These are phyloP conservation scores for Delitschia confertaspora DNA, from an alignment of 495 filamentous ascomycete species.

Conservation along the genomic window DNA sequence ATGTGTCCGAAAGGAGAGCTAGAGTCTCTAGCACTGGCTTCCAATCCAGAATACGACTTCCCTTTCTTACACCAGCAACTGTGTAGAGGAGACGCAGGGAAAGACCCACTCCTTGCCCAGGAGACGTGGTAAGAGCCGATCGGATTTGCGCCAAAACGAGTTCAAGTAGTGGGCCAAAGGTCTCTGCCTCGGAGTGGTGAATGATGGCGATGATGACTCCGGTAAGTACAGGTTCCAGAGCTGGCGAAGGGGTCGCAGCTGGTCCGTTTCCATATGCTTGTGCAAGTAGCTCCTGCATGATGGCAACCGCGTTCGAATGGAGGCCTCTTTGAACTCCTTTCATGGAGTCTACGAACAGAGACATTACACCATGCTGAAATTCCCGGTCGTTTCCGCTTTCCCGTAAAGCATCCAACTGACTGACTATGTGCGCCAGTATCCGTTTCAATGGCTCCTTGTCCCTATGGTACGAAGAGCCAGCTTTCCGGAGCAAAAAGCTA, in stretches of 20 bases:
- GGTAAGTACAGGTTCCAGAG: slow-evolving; percentile 48
- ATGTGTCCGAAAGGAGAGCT: slow-evolving; percentile 6
- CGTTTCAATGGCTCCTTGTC: slow-evolving; percentile 56
- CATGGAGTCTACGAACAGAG: slow-evolving; percentile 77
- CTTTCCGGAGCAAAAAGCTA: slow-evolving; percentile 87
- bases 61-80: slow-evolving; percentile 65
- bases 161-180: slow-evolving; percentile 54
- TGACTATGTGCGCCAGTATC: slow-evolving; percentile 58
- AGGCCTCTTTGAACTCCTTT: slow-evolving; percentile 71
- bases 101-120: slow-evolving; percentile 1
- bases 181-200: slow-evolving; percentile 69
- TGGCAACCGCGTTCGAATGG: slow-evolving; percentile 69
- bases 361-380: slow-evolving; percentile 83
- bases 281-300: slow-evolving; percentile 53
- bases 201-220: slow-evolving; percentile 71
- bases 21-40: slow-evolving; percentile 49
- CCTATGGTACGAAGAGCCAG: slow-evolving; percentile 62
- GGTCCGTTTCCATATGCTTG: slow-evolving; percentile 9
- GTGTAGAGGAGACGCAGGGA: slow-evolving; percentile 56
- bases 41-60: slow-evolving; percentile 67
- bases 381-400: slow-evolving; percentile 45
- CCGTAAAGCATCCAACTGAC: slow-evolving; percentile 51
- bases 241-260: slow-evolving; percentile 1
- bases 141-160: slow-evolving; percentile 46
- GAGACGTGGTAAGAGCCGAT: slow-evolving; percentile 15